Percentiles rank a stretch among this genome's conserved stretches.
phyloP scores from a whole-genome alignment of 306 rosid genomes.

The Pueraria montana region DNA sequence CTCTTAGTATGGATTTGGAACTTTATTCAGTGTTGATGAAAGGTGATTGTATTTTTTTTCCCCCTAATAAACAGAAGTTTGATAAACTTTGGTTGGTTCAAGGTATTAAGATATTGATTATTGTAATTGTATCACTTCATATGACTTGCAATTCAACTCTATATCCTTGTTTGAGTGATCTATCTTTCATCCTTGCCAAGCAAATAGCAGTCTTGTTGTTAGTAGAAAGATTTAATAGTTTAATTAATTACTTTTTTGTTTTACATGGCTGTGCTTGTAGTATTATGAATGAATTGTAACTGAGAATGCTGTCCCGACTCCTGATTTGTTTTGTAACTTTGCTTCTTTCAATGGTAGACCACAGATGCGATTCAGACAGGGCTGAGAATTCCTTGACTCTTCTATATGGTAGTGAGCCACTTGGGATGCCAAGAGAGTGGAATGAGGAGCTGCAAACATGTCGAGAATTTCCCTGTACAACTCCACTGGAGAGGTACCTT shows the following conservation, averaged over 20 bases:
- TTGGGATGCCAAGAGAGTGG: constrained; percentile 98
- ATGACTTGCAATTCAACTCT: neutral
- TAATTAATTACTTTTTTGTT: neutral
- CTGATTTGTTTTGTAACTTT: constrained; percentile 14
- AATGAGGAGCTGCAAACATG: constrained; percentile 96
- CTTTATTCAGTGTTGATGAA: too few relatives aligned
- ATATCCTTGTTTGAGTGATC: neutral
- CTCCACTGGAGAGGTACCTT: constrained; percentile 77
- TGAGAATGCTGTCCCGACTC: constrained; percentile 41
- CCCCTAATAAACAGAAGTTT: neutral
- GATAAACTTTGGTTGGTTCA: neutral
- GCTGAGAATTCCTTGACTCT: constrained; percentile 88
- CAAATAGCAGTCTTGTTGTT: neutral
- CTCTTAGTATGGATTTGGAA: neutral
- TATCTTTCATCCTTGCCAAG: neutral
- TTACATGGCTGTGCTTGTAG: neutral
- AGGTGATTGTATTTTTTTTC: neutral
- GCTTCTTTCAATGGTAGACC: constrained; percentile 62
- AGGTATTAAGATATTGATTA: neutral
- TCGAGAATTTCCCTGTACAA: constrained; percentile 83
- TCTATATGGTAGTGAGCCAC: constrained; percentile 82
- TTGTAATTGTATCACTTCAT: neutral
- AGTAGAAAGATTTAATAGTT: neutral
- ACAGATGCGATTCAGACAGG: constrained; percentile 80
- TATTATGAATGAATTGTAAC: neutral